Conservation (phyloP, 441 rosid genomes). For the Jatropha multifida region DNA sequence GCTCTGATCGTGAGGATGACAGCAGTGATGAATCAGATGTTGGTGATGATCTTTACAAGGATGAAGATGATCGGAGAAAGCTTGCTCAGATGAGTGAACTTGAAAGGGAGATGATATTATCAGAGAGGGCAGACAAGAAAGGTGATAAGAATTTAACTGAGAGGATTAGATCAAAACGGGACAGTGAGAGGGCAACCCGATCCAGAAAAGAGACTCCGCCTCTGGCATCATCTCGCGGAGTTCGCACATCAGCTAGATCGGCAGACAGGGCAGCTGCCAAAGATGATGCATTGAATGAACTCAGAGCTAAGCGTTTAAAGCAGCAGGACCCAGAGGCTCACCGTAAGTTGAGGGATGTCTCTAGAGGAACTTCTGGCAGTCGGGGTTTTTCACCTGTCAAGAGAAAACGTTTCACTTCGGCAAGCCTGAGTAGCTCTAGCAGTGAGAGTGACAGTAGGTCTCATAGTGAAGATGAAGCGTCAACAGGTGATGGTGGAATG, state of each 20-base stretch:
- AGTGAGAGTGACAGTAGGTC: slow-evolving; percentile 82
- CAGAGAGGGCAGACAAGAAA: slow-evolving; percentile 88
- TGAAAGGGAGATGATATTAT: slow-evolving; percentile 86
- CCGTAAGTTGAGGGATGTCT: slow-evolving; percentile 72
- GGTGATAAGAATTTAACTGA: slow-evolving; percentile 88
- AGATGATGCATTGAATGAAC: slow-evolving; percentile 82
- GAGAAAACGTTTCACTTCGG: slow-evolving; percentile 54
- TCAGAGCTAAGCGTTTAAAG: slow-evolving; percentile 88
- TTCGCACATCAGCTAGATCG: slow-evolving; percentile 83
- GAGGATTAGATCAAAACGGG: slow-evolving; percentile 73
- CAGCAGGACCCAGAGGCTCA: slow-evolving; percentile 91
- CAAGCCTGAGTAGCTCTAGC: slow-evolving; percentile 73
- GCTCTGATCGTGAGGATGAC: slow-evolving; percentile 64
- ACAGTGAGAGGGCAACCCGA: slow-evolving; percentile 59
- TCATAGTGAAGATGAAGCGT: slow-evolving; percentile 85
- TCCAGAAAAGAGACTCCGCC: slow-evolving; percentile 69
- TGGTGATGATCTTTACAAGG: slow-evolving; percentile 88
- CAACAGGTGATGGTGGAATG: slow-evolving; percentile 77
- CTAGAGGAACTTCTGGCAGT: slow-evolving; percentile 61
- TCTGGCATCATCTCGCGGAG: slow-evolving; percentile 60
- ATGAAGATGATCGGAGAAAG: slow-evolving; percentile 73
- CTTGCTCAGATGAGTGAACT: slow-evolving; percentile 86
- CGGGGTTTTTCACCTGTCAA: slow-evolving; percentile 63
- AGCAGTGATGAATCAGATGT: slow-evolving; percentile 88
- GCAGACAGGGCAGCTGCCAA: slow-evolving; percentile 95